Conservation (phyloP, 257 asterid genomes). For the Handroanthus guayacan region DNA sequence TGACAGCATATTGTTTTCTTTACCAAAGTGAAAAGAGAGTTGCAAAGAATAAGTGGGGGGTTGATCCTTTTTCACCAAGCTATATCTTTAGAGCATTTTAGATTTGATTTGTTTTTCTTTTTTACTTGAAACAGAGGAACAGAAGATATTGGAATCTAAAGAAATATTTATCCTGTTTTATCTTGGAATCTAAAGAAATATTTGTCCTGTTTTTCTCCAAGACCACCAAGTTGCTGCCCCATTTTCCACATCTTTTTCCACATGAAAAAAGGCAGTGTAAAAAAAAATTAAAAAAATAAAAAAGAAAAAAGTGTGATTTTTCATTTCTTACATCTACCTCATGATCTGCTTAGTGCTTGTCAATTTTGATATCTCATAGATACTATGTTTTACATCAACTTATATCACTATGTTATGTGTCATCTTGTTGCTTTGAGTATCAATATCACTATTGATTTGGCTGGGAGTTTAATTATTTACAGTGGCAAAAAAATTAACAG, state of each 20-base stretch:
- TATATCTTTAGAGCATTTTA: constrained; percentile 42
- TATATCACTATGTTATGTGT: neutral
- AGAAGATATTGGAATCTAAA: constrained; percentile 54
- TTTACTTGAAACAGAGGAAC: constrained; percentile 45
- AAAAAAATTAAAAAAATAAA: neutral
- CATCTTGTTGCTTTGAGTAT: constrained; percentile 23
- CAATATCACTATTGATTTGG: constrained; percentile 20
- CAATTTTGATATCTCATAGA: constrained; percentile 35
- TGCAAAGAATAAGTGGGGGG: constrained; percentile 40
- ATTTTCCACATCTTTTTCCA: too few relatives aligned
- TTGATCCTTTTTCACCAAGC: constrained; percentile 46
- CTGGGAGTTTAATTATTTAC: constrained; percentile 12
- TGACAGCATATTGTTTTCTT: too few relatives aligned
- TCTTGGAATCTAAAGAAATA: too few relatives aligned
- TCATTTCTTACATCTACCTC: neutral
- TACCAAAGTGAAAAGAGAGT: constrained; percentile 19
- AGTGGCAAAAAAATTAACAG: neutral
- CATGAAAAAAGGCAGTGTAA: constrained; percentile 30
- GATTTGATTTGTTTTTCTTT: constrained; percentile 38
- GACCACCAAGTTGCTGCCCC: constrained; percentile 48
- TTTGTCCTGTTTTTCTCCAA: constrained; percentile 35
- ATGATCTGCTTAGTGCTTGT: constrained; percentile 32
- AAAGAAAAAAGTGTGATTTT: constrained; percentile 22
- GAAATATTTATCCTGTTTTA: constrained; percentile 37
- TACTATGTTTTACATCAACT: constrained; percentile 33